phyloP scores from a whole-genome alignment of 805 yeast species.

The Lipomyces anomalus region DNA sequence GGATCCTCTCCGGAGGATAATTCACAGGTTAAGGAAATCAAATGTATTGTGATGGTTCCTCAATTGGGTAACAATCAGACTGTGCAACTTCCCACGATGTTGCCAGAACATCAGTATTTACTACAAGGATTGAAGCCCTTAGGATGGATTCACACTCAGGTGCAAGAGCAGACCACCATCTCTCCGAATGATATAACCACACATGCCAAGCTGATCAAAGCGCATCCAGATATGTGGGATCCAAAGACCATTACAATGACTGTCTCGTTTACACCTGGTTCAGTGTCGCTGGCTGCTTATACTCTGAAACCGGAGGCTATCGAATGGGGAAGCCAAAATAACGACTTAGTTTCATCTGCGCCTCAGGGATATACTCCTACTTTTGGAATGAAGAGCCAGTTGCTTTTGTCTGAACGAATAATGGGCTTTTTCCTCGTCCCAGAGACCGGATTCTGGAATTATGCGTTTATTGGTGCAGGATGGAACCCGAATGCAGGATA shows the following conservation, averaged over 20 bases:
- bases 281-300: conserved; percentile 68
- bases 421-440: conserved; percentile 86
- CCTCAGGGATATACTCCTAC: conserved; percentile 63
- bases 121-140: conserved; percentile 63
- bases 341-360: conserved; percentile 47
- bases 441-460: conserved; percentile 80
- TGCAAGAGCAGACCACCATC: conserved; percentile 57
- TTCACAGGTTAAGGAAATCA: conserved; percentile 68
- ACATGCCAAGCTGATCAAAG: conserved; percentile 41
- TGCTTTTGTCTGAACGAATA: conserved; percentile 66
- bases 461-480: conserved; percentile 77
- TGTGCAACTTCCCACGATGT: conserved; percentile 52
- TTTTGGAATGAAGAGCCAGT: conserved; percentile 59
- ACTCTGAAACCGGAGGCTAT: conserved; percentile 58
- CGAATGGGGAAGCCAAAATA: conserved; percentile 68
- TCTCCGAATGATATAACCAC: conserved; percentile 66
- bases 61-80: conserved; percentile 71
- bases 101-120: conserved; percentile 39
- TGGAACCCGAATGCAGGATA: conserved; percentile 62
- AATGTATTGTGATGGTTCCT: conserved; percentile 71
- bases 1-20: conserved; percentile 77
- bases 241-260: conserved; percentile 49
- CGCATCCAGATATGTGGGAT: conserved; percentile 37
- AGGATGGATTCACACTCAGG: conserved; percentile 93
- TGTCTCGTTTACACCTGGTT: conserved; percentile 76